Evolutionary conservation across 225 moss, liverwort and hornwort genomes (phyloP).

Genomic region (Ulota crispa): DNA sequence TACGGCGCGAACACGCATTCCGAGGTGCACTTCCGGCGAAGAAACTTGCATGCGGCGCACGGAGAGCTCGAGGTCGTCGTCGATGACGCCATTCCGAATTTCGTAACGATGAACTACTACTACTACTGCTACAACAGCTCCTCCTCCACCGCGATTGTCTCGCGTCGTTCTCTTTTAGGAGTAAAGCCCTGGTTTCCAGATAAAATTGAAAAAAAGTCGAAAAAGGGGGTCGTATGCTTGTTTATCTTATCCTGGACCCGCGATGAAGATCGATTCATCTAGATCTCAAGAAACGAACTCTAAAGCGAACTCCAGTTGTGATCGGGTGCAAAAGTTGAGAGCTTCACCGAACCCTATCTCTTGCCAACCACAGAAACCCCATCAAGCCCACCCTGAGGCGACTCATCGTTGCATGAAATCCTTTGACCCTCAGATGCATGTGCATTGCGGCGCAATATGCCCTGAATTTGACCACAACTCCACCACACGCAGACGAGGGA

Average conservation of each 20-base stretch:
- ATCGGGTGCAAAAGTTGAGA: not conserved
- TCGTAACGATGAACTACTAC: not conserved
- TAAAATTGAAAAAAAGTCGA: not conserved
- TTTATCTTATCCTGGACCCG: conserved; percentile 1
- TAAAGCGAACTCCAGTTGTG: not conserved
- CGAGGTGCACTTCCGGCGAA: conserved; percentile 88
- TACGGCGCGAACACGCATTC: conserved; percentile 97
- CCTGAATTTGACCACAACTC: not conserved
- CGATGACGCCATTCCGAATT: conserved; percentile 79
- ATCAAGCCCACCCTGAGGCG: not conserved
- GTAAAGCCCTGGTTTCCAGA: not conserved
- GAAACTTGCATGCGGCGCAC: conserved; percentile 96
- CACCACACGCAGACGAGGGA: not conserved
- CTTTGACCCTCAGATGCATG: too few species aligned
- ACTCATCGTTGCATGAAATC: conserved; percentile 6
- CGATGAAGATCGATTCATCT: not conserved
- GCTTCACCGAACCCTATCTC: not conserved
- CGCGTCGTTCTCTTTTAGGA: not conserved
- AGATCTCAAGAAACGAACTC: not conserved
- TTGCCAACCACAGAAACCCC: not conserved
- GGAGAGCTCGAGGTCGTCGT: conserved; percentile 77
- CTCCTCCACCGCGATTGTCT: not conserved
- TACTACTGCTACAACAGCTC: too few species aligned
- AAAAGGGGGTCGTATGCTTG: not conserved
- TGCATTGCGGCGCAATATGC: not conserved